phyloP scores from a whole-genome alignment of 495 filamentous ascomycete genomes.

The Stereocaulon alpinum region DNA sequence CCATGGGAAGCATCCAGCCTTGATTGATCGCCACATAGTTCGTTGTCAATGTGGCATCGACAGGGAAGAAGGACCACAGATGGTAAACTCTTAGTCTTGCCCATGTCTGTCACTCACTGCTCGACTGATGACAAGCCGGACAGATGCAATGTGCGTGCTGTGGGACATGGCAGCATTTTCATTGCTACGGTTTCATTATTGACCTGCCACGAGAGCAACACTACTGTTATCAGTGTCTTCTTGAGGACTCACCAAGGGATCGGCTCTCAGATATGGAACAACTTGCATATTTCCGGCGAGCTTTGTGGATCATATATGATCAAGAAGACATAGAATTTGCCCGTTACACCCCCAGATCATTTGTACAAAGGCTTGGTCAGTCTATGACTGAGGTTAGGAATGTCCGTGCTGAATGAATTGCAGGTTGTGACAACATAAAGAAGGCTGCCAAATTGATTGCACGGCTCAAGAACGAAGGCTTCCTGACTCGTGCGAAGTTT shows the following conservation, averaged over 20 bases:
- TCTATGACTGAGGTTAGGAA: neutral
- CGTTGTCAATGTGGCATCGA: slow-evolving; percentile 36
- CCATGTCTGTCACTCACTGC: slow-evolving; percentile 1
- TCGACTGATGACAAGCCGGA: slow-evolving; percentile 9
- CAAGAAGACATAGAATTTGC: slow-evolving; percentile 14
- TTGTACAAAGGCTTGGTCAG: slow-evolving; percentile 26
- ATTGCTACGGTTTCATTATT: slow-evolving; percentile 38
- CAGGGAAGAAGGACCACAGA: slow-evolving; percentile 29
- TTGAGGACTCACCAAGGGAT: slow-evolving; percentile 28
- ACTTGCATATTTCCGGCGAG: slow-evolving; percentile 29
- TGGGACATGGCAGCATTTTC: slow-evolving; percentile 36
- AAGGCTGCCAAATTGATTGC: slow-evolving; percentile 15
- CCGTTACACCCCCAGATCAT: slow-evolving; percentile 21
- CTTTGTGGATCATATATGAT: slow-evolving; percentile 24
- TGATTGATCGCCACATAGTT: slow-evolving; percentile 18
- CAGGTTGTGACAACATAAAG: slow-evolving; percentile 23
- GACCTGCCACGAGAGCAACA: slow-evolving; percentile 31
- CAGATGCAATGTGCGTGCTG: slow-evolving; percentile 40
- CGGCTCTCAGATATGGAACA: slow-evolving; percentile 28
- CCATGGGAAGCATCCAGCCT: neutral
- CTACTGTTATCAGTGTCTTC: slow-evolving; percentile 40
- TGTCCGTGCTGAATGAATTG: neutral
- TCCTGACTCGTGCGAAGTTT: neutral
- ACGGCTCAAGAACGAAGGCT: slow-evolving; percentile 15
- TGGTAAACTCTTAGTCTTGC: slow-evolving; percentile 27